A percentile compares a stretch with the other conserved stretches of the same genome.
phyloP scores from a whole-genome alignment of 352 stramenopile genomes.

The Pythium volutum region DNA sequence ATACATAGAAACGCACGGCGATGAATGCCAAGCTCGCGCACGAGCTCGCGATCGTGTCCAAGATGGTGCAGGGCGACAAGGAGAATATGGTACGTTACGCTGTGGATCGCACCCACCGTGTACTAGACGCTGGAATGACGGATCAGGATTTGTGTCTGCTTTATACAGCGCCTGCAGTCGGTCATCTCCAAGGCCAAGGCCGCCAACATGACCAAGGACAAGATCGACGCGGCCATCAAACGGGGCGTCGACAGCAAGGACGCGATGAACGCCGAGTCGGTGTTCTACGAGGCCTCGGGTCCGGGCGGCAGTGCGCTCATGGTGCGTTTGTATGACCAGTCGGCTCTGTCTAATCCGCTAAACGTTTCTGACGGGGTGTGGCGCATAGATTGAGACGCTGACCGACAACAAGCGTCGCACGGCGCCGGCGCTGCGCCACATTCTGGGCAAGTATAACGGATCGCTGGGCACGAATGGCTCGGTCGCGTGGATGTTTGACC shows the following conservation, averaged over 20 bases:
- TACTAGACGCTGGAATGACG: neutral
- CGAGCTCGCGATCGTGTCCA: conserved; percentile 75
- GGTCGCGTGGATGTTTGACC: conserved; percentile 84
- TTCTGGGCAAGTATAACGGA: conserved; percentile 67
- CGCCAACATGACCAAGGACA: conserved; percentile 81
- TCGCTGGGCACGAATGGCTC: conserved; percentile 71
- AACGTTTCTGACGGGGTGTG: too few relatives aligned
- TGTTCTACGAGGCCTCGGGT: conserved; percentile 80
- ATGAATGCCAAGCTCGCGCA: conserved; percentile 75
- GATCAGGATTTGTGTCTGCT: neutral
- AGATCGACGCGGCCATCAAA: conserved; percentile 82
- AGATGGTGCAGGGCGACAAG: conserved; percentile 56
- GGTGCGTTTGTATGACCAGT: conserved; percentile 33
- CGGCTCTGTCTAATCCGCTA: too few relatives aligned
- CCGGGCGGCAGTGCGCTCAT: conserved; percentile 70
- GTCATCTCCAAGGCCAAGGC: conserved; percentile 74
- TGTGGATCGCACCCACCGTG: neutral
- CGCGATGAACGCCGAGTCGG: conserved; percentile 60
- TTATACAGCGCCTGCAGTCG: conserved; percentile 41
- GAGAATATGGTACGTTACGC: conserved; percentile 60
- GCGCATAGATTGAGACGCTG: conserved; percentile 69
- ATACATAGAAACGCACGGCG: conserved; percentile 60
- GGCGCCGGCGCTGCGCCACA: conserved; percentile 73
- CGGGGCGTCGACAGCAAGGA: conserved; percentile 80
- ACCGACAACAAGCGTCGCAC: conserved; percentile 83